These are phyloP conservation scores for Pyrrhoderma noxium DNA, from an alignment of 1,284 basidiomycete species.

Conservation along the genomic window DNA sequence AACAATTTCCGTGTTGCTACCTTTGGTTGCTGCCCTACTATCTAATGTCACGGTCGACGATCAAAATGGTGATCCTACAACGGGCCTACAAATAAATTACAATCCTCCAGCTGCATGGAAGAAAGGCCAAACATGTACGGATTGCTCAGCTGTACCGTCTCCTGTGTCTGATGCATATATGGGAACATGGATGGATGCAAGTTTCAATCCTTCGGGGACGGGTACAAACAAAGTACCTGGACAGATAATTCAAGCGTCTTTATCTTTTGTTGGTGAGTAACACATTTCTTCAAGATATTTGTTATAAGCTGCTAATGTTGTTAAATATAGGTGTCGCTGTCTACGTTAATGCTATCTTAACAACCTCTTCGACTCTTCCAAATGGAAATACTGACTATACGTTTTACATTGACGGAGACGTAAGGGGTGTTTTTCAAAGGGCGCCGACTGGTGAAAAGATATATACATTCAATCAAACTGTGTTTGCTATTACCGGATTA, in stretches of 20 bases:
- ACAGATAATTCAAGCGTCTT: slow-evolving; percentile 9
- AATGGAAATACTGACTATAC: slow-evolving; percentile 16
- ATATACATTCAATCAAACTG: slow-evolving; percentile 5
- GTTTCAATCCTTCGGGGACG: slow-evolving; percentile 7
- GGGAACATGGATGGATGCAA: slow-evolving; percentile 12
- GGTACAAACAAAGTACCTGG: slow-evolving; percentile 4
- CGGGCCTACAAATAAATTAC: slow-evolving; percentile 9
- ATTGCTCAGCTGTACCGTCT: slow-evolving; percentile 6
- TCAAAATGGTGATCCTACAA: slow-evolving; percentile 9
- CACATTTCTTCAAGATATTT: neutral
- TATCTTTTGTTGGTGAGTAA: slow-evolving; percentile 10
- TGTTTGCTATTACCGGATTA: slow-evolving; percentile 1
- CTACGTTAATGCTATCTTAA: slow-evolving; percentile 11
- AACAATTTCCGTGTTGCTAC: too few species aligned
- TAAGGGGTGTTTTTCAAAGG: neutral
- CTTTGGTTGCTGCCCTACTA: neutral
- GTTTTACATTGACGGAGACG: slow-evolving; percentile 6
- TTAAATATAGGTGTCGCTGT: slow-evolving; percentile 10
- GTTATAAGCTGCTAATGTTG: neutral
- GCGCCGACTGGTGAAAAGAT: slow-evolving; percentile 2
- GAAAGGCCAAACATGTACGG: slow-evolving; percentile 6
- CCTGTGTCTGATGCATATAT: slow-evolving; percentile 7
- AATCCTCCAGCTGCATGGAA: slow-evolving; percentile 10
- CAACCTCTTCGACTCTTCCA: slow-evolving; percentile 1
- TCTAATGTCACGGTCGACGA: slow-evolving; percentile 16